Percentiles rank a stretch among this genome's conserved stretches.
Conservation (phyloP, 805 yeast genomes). For the Kodamaea leandrae region DNA sequence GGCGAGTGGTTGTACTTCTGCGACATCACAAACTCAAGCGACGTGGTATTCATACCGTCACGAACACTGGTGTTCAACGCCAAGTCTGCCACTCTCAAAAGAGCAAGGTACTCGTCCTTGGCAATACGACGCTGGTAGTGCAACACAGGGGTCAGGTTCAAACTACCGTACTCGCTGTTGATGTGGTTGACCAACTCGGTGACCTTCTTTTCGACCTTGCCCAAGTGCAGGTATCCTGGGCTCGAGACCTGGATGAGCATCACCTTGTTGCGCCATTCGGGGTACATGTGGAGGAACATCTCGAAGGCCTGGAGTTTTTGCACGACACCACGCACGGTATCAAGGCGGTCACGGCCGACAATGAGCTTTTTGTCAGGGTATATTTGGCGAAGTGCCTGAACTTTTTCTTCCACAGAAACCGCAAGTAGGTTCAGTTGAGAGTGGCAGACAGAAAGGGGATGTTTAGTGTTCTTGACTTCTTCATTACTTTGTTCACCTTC, state of each 20-base stretch:
- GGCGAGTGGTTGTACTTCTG: conserved; percentile 75
- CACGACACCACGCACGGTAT: conserved; percentile 86
- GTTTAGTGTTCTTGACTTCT: not conserved
- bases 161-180: conserved; percentile 79
- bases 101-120: conserved; percentile 84
- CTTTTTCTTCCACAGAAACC: conserved; percentile 54
- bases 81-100: conserved; percentile 84
- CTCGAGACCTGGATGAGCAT: conserved; percentile 90
- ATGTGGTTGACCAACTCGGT: conserved; percentile 78
- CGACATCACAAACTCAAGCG: conserved; percentile 86
- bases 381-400: conserved; percentile 58
- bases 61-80: conserved; percentile 87
- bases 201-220: conserved; percentile 75
- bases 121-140: conserved; percentile 90
- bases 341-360: conserved; percentile 92
- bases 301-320: conserved; percentile 93
- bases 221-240: conserved; percentile 61
- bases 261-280: conserved; percentile 86
- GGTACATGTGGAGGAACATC: conserved; percentile 82
- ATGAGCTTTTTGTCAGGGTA: conserved; percentile 71
- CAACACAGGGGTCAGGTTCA: conserved; percentile 83
- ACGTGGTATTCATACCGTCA: conserved; percentile 96
- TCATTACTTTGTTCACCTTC: not conserved
- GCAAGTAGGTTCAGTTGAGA: too few relatives aligned
- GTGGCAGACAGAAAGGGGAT: too few relatives aligned